Percentiles rank a stretch among this genome's conserved stretches.
phyloP scores from a whole-genome alignment of 345 rosid genomes.

The Gossypium sturtianum region DNA sequence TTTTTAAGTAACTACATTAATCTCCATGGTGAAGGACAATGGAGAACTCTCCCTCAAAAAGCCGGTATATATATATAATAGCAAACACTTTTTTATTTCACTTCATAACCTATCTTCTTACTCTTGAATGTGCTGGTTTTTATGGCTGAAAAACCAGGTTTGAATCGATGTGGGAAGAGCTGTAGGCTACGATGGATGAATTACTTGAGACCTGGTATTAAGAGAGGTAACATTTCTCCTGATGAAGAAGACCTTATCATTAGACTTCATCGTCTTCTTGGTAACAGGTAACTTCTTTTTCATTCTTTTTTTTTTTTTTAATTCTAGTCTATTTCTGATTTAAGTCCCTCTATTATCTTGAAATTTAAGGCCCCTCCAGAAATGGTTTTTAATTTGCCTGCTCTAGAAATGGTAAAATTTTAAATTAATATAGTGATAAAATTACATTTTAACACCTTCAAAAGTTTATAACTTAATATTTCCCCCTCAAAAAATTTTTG shows the following conservation, averaged over 20 bases:
- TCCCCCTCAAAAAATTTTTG: no score
- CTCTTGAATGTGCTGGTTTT: not conserved
- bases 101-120: not conserved
- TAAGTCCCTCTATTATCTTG: no score
- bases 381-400: no score
- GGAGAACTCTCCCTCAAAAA: slow-evolving; percentile 30
- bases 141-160: slow-evolving; percentile 18
- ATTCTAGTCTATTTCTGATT: no score
- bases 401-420: no score
- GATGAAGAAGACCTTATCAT: slow-evolving; percentile 39
- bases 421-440: no score
- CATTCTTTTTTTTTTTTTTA: no score
- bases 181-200: slow-evolving; percentile 52
- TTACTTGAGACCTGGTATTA: slow-evolving; percentile 44
- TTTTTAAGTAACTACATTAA: slow-evolving; percentile 24
- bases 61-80: slow-evolving; percentile 14
- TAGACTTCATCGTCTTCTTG: slow-evolving; percentile 41
- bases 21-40: slow-evolving; percentile 33
- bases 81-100: not conserved
- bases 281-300: slow-evolving; percentile 34
- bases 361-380: no score
- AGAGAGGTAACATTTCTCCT: slow-evolving; percentile 39
- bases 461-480: no score
- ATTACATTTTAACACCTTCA: no score
- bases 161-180: slow-evolving; percentile 54